Conservation (phyloP, 495 filamentous ascomycete species). For the Penicillium antarcticum region DNA sequence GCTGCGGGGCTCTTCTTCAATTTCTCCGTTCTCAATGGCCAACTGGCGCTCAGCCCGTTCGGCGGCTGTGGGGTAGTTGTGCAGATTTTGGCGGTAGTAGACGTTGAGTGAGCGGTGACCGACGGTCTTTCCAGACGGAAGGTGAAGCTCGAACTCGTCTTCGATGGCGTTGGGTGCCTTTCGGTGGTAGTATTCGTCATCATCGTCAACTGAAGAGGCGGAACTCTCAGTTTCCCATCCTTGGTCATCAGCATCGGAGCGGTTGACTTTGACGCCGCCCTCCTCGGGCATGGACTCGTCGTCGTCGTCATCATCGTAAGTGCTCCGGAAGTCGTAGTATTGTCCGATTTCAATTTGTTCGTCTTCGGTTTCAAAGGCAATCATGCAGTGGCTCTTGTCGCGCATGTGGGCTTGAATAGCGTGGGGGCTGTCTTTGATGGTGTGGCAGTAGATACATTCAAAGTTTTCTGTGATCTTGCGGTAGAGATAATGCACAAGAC, state of each 20-base stretch:
- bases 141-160: conserved; percentile 87
- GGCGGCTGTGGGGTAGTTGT: conserved; percentile 68
- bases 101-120: conserved; percentile 82
- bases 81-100: conserved; percentile 92
- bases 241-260: conserved; percentile 50
- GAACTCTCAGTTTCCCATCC: conserved; percentile 94
- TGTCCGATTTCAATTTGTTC: conserved; percentile 96
- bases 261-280: conserved; percentile 38
- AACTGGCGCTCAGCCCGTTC: conserved; percentile 52
- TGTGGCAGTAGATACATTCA: conserved; percentile 82
- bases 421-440: conserved; percentile 64
- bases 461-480: conserved; percentile 73
- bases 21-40: conserved; percentile 48
- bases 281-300: conserved; percentile 32
- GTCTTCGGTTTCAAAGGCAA: conserved; percentile 83
- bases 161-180: conserved; percentile 69
- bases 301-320: conserved; percentile 77
- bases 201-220: conserved; percentile 70
- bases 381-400: conserved; percentile 94
- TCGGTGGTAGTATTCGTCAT: conserved; percentile 40
- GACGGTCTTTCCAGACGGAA: conserved; percentile 86
- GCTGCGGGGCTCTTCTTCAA: conserved; percentile 36
- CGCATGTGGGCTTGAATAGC: conserved; percentile 94
- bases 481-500: conserved; percentile 71
- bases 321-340: conserved; percentile 94